Base-by-base conservation (phyloP, 2,329 filamentous ascomycete genomes). In the Fusarium compactum region DNA sequence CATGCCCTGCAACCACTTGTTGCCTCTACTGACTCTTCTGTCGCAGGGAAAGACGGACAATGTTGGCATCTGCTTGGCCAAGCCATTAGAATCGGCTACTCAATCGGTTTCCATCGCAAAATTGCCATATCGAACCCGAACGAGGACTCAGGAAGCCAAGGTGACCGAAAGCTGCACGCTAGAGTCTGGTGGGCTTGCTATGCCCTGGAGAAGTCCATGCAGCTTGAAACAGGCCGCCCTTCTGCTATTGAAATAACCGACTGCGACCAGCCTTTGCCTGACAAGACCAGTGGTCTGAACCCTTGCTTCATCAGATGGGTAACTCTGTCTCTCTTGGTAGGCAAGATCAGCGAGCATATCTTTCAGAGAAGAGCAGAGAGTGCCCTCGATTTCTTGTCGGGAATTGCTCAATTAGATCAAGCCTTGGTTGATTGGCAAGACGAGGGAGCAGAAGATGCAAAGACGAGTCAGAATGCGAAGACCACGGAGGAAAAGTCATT, bases 171-270 rank as follows among this genome's bases (percentile, higher is more conserved):
- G 20, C 12, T 73, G 7, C 68, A 69, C 41, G 57, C 65, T 1
- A 58, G 65, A 47, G 55, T 73, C 3, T 73, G 70, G 71, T 73
- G 71, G 71, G 45, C 65, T 1, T 73, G 70, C 24, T 73, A 73
- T 11, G 68, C 62, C 1, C 12, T 73, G 16, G 70, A 73, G 30
- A 73, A 73, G 22, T 53, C 70, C 18, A 73, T 73, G 70, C 62
- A 70, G 12, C 25, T 73, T 5, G 71, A 73, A 41, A 73, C 70
- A 0, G 70, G 70, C 20, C 58, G 70, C 0, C 70, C 70, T 3
- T 62, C 67, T 2, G 70, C 68, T 1, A 73, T 73, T n/a, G 62
- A 65, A 10, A 64, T 73, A 2, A 60, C 58, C 2, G 70, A 73
- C 5, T 73, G 70, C 4, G 70, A 73, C 6, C 68, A 72, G 11